Base-by-base conservation (phyloP, 2,329 filamentous ascomycete species). In the Beauveria medogensis region DNA sequence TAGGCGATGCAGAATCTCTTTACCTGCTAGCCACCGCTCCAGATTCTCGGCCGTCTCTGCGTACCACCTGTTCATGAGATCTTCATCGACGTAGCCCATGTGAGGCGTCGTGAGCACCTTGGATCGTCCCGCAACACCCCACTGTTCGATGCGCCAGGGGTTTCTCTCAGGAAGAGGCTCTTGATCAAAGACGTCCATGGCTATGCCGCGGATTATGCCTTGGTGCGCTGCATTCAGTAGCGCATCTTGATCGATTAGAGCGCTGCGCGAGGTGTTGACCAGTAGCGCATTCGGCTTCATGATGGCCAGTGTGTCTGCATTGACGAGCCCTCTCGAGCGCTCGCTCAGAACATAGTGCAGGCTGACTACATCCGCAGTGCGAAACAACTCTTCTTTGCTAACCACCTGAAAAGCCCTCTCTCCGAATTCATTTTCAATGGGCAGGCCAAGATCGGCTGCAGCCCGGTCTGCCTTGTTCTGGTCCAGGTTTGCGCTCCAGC, bases 251-350 rank as follows among this genome's bases (percentile, higher is more conserved):
- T 89, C 83, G 5, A 92, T 79, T 26, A 92, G 71, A 1, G 87
- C 85, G 0, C 88, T 89, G 1, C 89, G 76, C 6, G 86, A 88
- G 0, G 89, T 90, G 71, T 93, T 92, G 57, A 92, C 77, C 30
- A 93, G 74, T 12, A 92, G 71, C 0, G 83, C 82, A 3, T 72
- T 76, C 9, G 70, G 65, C 74, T 88, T 89, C 85, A 91, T 86
- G 59, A 74, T 72, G 1, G 62, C 75, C 61, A 91, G 69, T 60
- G 91, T 88, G 41, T 71, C 66, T 14, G 65, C 67, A 0, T 80
- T 79, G 1, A 91, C 78, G 6, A 89, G 78, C 0, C 85, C 85
- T 5, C 79, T 75, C 55, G 83, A 86, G 26, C 88, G 77, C 34
- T 84, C 80, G 28, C 82, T 85, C 28, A 91, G 73, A 24, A 90